A percentile compares a stretch with the other conserved stretches of the same genome.
Conservation (phyloP, 345 rosid species). For the Trapa incisa region DNA sequence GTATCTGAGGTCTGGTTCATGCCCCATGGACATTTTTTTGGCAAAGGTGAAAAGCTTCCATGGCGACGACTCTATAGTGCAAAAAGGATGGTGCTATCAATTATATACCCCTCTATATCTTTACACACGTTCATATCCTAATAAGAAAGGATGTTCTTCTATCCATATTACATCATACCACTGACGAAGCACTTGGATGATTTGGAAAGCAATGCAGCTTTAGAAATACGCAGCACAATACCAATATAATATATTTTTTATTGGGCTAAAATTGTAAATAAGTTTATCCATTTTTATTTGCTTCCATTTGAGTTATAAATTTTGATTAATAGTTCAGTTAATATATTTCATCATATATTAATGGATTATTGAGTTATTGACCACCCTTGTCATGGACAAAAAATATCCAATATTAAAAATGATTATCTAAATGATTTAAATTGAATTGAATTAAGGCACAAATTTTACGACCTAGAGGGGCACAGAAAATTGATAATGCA, state of each 20-base stretch:
- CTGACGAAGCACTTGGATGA: neutral
- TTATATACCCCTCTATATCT: constrained; percentile 2
- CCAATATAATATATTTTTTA: neutral
- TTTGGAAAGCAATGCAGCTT: neutral
- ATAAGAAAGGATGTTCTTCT: neutral
- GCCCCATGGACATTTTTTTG: constrained; percentile 10
- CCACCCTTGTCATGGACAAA: too few relatives aligned
- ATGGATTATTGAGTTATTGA: too few relatives aligned
- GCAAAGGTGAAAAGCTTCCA: neutral
- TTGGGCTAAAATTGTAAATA: neutral
- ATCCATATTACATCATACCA: neutral
- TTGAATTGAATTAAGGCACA: too few relatives aligned
- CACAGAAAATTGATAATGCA: too few relatives aligned
- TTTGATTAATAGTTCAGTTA: too few relatives aligned
- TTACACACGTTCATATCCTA: neutral
- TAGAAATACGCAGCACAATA: neutral
- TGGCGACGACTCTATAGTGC: neutral
- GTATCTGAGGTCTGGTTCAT: constrained; percentile 2
- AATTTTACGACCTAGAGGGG: too few relatives aligned
- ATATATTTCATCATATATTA: too few relatives aligned
- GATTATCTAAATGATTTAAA: too few relatives aligned
- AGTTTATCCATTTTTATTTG: neutral
- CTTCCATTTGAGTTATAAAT: too few relatives aligned
- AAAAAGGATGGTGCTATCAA: constrained; percentile 6
- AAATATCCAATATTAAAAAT: too few relatives aligned